Percentiles rank a stretch among this genome's conserved stretches.
phyloP scores from a whole-genome alignment of 257 asterid species.

The Solanum dulcamara region DNA sequence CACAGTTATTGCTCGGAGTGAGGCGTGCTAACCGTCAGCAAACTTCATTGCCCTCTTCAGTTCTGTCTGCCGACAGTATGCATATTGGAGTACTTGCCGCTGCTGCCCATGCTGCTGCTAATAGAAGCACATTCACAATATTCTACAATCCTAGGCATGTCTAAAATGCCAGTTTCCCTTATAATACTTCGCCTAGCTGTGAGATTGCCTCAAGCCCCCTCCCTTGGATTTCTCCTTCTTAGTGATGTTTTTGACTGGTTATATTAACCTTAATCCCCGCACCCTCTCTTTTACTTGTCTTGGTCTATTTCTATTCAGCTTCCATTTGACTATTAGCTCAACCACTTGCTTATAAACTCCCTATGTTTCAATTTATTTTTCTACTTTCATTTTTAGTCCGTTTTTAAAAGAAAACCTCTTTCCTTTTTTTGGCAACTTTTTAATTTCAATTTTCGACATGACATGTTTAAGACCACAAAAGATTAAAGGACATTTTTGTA shows the following conservation, averaged over 20 bases:
- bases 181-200: not conserved
- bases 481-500: too few relatives aligned
- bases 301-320: not conserved
- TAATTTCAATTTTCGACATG: too few relatives aligned
- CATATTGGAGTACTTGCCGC: slow-evolving; percentile 98
- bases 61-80: slow-evolving; percentile 97
- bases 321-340: not conserved
- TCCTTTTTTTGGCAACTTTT: too few relatives aligned
- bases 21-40: slow-evolving; percentile 89
- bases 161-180: not conserved
- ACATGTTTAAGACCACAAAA: too few relatives aligned
- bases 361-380: too few relatives aligned
- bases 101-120: slow-evolving; percentile 97
- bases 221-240: too few relatives aligned
- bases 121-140: slow-evolving; percentile 68
- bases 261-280: not conserved
- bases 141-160: slow-evolving; percentile 88
- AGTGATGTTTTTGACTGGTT: too few relatives aligned
- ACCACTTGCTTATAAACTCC: not conserved
- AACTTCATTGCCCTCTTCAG: slow-evolving; percentile 78
- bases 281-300: not conserved
- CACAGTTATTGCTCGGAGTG: slow-evolving; percentile 80
- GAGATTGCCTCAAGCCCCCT: not conserved
- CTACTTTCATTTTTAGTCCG: too few relatives aligned
- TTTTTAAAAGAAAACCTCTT: too few relatives aligned